Base-by-base conservation (phyloP, 75 land plant genomes). In the Cryptomeria japonica region DNA sequence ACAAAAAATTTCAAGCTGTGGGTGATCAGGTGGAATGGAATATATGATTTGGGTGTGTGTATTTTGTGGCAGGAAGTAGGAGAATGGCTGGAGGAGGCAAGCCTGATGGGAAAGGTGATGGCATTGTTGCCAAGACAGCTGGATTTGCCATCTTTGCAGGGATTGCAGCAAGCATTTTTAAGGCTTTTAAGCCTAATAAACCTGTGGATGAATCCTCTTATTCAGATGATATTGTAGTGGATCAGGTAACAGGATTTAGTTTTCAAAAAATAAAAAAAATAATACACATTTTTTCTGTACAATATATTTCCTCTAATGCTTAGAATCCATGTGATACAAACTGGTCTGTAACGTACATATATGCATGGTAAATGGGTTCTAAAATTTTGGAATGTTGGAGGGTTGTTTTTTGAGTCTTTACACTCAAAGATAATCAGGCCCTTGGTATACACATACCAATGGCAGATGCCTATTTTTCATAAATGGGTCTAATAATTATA, bases 91-190 rank as follows among this genome's bases (percentile, higher is more conserved):
- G 77, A 75, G 77, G 37, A 32, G 38, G 77, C 77, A 75, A 75
- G 34, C 1, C 34, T 32, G 77, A 32, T 75, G 77, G 37, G 77
- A 12, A 34, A 13, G 77, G 37, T 12, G 77, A 75, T 75, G 77
- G 38, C 77, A 25, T 32, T 75, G 77, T 75, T 2, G 77, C 77
- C 77, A 75, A 75, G 77, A 75, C 77, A 12, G 77, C 77, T 75
- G 77, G 77, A 75, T 75, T 34, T 10, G 77, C 77, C 37, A 75
- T 75, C 37, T 75, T 75, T 75, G 77, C 77, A 32, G 77, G 77
- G 34, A 75, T 75, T 75, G 77, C 77, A 32, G 77, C 77, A 34
- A 75, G 77, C 77, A 75, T 75, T 75, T 32, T 75, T 11, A 75
- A 75, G 34, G 77, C 37, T 34, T 75, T 75, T 14, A 75, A 75